Evolutionary conservation across 1,284 basidiomycete genomes (phyloP).

Genomic region (Ceratobasidium sp.): DNA sequence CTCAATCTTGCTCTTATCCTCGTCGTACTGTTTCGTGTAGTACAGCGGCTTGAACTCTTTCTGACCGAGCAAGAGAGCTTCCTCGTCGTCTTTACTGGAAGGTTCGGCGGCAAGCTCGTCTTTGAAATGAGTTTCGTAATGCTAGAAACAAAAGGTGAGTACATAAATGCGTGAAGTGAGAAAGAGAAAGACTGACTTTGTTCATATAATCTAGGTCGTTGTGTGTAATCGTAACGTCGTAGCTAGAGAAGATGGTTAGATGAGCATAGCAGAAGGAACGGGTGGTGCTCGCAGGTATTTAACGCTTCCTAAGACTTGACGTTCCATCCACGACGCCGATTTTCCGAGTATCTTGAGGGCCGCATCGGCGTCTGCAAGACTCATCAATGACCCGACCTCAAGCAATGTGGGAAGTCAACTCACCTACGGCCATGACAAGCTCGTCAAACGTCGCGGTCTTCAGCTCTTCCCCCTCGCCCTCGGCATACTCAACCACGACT

Average conservation of each 20-base stretch:
- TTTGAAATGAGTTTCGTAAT: constrained; percentile 64
- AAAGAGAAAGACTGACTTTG: constrained; percentile 57
- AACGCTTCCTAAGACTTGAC: constrained; percentile 69
- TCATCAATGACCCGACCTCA: constrained; percentile 48
- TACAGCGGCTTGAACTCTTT: constrained; percentile 68
- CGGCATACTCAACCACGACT: constrained; percentile 47
- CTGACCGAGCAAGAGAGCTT: constrained; percentile 61
- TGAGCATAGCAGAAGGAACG: neutral
- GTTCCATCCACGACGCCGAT: constrained; percentile 69
- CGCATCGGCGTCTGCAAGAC: constrained; percentile 54
- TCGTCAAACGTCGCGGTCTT: constrained; percentile 41
- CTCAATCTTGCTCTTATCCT: constrained; percentile 70
- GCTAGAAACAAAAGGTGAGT: constrained; percentile 53
- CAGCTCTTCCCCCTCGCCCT: constrained; percentile 53
- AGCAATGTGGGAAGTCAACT: neutral
- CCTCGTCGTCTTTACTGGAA: constrained; percentile 57
- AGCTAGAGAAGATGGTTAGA: neutral
- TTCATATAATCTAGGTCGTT: constrained; percentile 69
- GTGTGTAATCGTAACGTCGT: constrained; percentile 72
- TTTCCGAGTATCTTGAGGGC: constrained; percentile 59
- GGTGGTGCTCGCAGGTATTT: constrained; percentile 56
- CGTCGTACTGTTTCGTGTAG: constrained; percentile 69
- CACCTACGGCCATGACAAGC: constrained; percentile 25
- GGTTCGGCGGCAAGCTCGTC: constrained; percentile 58
- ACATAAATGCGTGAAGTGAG: neutral